These are phyloP conservation scores for Ascochyta pisi DNA, from an alignment of 2,329 filamentous ascomycete species.

Conservation along the genomic window DNA sequence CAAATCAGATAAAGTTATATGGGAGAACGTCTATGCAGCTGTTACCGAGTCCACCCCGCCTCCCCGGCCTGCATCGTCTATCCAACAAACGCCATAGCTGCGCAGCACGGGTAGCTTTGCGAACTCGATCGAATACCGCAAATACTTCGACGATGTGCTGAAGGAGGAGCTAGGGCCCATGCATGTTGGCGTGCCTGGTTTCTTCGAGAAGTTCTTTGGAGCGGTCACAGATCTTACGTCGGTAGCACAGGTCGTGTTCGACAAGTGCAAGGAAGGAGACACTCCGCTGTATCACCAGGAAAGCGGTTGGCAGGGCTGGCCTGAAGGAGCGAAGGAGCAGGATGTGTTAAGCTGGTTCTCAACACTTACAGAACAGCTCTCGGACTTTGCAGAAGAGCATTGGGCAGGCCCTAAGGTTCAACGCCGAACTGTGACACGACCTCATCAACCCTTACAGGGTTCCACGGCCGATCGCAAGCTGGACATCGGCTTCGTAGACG, in stretches of 20 bases:
- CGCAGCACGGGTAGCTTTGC: too few relatives aligned
- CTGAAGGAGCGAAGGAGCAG: conserved; percentile 25
- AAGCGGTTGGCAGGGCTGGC: conserved; percentile 31
- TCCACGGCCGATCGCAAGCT: conserved; percentile 25
- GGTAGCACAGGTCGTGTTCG: conserved; percentile 8
- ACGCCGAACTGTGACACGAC: conserved; percentile 26
- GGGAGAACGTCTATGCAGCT: too few relatives aligned
- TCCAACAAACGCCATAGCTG: too few relatives aligned
- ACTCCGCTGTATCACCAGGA: conserved; percentile 27
- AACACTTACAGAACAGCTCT: conserved; percentile 22
- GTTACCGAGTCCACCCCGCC: too few relatives aligned
- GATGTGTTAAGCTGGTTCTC: conserved; percentile 31
- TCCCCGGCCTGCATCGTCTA: too few relatives aligned
- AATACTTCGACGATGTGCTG: conserved; percentile 11
- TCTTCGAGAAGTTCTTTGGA: conserved; percentile 31
- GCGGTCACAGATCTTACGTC: background rate
- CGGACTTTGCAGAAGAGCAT: conserved; percentile 23
- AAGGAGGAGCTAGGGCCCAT: conserved; percentile 28
- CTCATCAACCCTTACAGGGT: conserved; percentile 25
- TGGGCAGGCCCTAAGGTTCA: conserved; percentile 13
- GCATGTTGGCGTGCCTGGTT: conserved; percentile 29
- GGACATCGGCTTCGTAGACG: conserved; percentile 16
- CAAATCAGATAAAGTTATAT: too few relatives aligned
- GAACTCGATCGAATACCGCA: background rate
- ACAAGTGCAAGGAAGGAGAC: conserved; percentile 29